These are phyloP conservation scores for Diphasiastrum complanatum DNA, from an alignment of 83 land plant genomes.

Conservation along the genomic window DNA sequence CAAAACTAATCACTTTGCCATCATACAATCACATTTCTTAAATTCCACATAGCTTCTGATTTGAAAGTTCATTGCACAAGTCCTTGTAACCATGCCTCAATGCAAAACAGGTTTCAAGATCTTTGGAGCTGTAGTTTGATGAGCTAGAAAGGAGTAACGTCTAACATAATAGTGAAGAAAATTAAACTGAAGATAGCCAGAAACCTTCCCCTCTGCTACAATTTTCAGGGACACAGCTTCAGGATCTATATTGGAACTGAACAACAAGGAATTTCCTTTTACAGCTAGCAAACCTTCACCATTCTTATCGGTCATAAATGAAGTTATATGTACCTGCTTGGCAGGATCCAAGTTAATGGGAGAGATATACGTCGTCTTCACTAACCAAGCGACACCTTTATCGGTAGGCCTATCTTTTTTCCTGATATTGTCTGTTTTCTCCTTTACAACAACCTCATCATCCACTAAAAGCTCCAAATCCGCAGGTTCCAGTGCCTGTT, in stretches of 20 bases:
- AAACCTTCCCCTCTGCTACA: no score
- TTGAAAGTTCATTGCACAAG: no score
- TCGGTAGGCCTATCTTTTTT: constrained; percentile 89
- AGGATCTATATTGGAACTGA: no score
- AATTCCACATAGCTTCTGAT: no score
- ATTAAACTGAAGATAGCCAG: not conserved
- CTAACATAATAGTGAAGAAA: not conserved
- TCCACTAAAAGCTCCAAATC: constrained; percentile 90
- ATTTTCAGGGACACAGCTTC: no score
- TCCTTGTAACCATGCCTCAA: no score
- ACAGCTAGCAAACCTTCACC: not conserved
- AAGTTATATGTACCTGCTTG: constrained; percentile 50
- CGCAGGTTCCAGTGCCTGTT: constrained; percentile 62
- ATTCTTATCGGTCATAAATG: not conserved
- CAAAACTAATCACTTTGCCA: no score
- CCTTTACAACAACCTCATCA: constrained; percentile 56
- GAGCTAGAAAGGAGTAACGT: no score
- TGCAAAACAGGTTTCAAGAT: no score
- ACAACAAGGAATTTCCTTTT: not conserved
- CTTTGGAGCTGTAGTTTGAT: no score
- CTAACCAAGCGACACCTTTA: constrained; percentile 97
- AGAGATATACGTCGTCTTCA: constrained; percentile 93
- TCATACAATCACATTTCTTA: no score
- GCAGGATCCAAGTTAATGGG: constrained; percentile 83
- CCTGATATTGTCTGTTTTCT: constrained; percentile 52